Percentiles rank a stretch among this genome's conserved stretches.
phyloP scores from a whole-genome alignment of 108 stramenopile species.

The Skeletonema menzelii region DNA sequence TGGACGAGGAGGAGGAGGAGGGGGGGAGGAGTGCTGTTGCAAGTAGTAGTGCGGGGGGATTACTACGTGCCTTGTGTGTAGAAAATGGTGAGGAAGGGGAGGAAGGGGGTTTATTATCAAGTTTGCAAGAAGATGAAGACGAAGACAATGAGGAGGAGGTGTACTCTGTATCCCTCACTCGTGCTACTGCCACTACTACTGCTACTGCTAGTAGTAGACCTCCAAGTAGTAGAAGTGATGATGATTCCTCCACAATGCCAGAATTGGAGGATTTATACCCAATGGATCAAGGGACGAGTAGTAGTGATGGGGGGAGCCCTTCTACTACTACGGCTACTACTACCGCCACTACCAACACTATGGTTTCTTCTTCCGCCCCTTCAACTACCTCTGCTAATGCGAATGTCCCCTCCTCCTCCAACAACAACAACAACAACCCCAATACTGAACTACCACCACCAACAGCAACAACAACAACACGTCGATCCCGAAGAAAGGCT shows the following conservation, averaged over 20 bases:
- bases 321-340: not conserved
- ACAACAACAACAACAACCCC: not conserved
- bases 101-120: not conserved
- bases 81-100: no score
- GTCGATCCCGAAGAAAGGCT: conserved; percentile 6
- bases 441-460: not conserved
- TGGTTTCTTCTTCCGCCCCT: not conserved
- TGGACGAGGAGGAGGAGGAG: not conserved
- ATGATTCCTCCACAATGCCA: not conserved
- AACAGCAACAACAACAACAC: not conserved
- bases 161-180: no score
- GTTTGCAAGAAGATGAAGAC: no score
- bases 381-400: not conserved
- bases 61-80: no score
- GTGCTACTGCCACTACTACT: no score
- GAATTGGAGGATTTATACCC: not conserved
- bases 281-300: not conserved
- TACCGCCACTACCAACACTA: not conserved
- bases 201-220: not conserved
- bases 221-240: not conserved
- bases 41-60: no score
- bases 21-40: no score
- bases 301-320: not conserved
- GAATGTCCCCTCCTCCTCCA: not conserved
- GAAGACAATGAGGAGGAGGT: not conserved